phyloP scores from a whole-genome alignment of 2,329 filamentous ascomycete genomes.

The Neofusicoccum sp. region DNA sequence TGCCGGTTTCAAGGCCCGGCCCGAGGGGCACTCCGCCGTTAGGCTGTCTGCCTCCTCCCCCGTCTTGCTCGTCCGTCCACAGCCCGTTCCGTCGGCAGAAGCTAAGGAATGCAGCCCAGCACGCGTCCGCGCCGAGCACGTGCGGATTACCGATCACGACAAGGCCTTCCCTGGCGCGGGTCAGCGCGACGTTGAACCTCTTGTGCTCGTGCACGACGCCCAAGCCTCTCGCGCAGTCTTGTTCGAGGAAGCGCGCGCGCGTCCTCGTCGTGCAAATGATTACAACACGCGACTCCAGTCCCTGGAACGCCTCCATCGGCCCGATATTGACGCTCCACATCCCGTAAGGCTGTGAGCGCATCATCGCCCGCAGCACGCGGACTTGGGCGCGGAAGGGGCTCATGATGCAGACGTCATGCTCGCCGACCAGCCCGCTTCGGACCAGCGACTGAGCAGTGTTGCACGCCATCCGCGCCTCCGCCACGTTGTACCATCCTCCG shows the following conservation, averaged over 20 bases:
- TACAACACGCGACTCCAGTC: conserved; percentile 44
- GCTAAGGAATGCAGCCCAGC: conserved; percentile 38
- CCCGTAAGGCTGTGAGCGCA: conserved; percentile 27
- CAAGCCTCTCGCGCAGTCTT: conserved; percentile 30
- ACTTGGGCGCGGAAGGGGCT: conserved; percentile 48
- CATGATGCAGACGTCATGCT: conserved; percentile 45
- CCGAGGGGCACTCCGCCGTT: background rate
- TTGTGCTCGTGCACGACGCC: conserved; percentile 40
- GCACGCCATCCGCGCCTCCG: conserved; percentile 33
- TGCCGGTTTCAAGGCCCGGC: background rate
- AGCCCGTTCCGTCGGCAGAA: conserved; percentile 41
- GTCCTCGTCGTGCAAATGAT: conserved; percentile 46
- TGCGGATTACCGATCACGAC: conserved; percentile 43
- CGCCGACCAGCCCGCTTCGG: conserved; percentile 25
- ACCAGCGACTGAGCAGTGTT: conserved; percentile 30
- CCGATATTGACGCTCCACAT: conserved; percentile 45
- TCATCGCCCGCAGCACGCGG: conserved; percentile 36
- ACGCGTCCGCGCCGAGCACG: conserved; percentile 36
- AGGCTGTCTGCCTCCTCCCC: background rate
- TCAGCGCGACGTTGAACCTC: conserved; percentile 47
- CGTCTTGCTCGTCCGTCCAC: conserved; percentile 24
- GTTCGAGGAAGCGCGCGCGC: conserved; percentile 31
- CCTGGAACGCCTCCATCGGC: conserved; percentile 48
- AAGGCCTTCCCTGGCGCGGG: conserved; percentile 43
- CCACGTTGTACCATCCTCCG: conserved; percentile 38